A percentile compares a stretch with the other conserved stretches of the same genome.
Conservation (phyloP, 192 early-diverging fungal species). For the Linnemannia schmuckeri region DNA sequence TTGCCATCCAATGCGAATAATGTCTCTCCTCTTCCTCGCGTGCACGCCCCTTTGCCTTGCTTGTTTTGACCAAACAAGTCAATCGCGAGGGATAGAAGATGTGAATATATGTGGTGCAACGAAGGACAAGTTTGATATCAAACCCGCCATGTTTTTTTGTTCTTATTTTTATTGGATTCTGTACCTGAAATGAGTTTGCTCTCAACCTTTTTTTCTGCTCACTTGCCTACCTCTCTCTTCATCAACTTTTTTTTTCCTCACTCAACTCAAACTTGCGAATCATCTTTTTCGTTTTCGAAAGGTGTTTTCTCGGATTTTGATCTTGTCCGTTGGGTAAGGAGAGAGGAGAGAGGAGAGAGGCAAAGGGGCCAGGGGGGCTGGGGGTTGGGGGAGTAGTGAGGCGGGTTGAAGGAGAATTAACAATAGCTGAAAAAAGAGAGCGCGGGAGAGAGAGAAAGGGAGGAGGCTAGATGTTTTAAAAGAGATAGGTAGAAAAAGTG, state of each 20-base stretch:
- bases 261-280: background rate
- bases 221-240: background rate
- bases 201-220: background rate
- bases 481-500: background rate
- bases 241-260: conserved; percentile 2
- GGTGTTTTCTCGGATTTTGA: background rate
- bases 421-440: background rate
- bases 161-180: conserved; percentile 8
- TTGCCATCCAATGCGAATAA: background rate
- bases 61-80: too few relatives aligned
- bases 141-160: background rate
- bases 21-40: background rate
- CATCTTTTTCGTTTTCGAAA: background rate
- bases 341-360: background rate
- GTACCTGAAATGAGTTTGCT: conserved; percentile 10
- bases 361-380: background rate
- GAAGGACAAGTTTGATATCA: background rate
- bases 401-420: background rate
- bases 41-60: too few relatives aligned
- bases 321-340: background rate
- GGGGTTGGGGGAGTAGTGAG: background rate
- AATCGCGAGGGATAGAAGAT: too few relatives aligned
- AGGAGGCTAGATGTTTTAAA: background rate
- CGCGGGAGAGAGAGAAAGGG: background rate
- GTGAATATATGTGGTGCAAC: background rate